Percentiles rank a stretch among this genome's conserved stretches.
Evolutionary conservation across 2,329 filamentous ascomycete genomes (phyloP).

Genomic region (Epichloe coenophiala): DNA sequence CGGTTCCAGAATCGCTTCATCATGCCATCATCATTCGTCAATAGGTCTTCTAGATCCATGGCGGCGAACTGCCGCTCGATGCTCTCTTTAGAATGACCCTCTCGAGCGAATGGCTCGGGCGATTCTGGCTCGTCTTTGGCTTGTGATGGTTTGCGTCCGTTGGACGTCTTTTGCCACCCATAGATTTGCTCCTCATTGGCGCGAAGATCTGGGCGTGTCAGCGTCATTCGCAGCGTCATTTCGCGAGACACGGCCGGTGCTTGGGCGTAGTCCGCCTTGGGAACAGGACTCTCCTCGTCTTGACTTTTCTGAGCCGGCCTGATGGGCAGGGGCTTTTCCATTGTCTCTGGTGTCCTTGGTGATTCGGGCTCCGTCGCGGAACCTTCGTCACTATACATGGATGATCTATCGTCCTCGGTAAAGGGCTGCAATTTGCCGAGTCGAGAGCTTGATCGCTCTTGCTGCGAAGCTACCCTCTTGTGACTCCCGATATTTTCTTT

Average conservation of each 20-base stretch:
- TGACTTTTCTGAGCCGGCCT: conserved; percentile 14
- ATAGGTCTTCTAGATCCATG: conserved; percentile 34
- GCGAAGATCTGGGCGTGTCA: conserved; percentile 78
- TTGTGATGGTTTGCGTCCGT: conserved; percentile 33
- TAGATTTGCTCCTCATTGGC: conserved; percentile 61
- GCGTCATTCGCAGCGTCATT: conserved; percentile 93
- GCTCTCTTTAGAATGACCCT: conserved; percentile 33
- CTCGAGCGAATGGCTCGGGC: conserved; percentile 17
- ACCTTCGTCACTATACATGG: conserved; percentile 39
- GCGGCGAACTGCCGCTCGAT: conserved; percentile 40
- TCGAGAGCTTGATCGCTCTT: conserved; percentile 18
- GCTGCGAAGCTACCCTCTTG: conserved; percentile 12
- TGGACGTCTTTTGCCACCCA: conserved; percentile 41
- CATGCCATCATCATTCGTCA: conserved; percentile 32
- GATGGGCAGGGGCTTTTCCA: conserved; percentile 24
- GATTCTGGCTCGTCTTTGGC: conserved; percentile 20
- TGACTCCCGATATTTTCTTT: conserved; percentile 14
- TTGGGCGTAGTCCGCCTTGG: conserved; percentile 32
- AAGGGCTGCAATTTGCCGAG: conserved; percentile 44
- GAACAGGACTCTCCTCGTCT: conserved; percentile 12
- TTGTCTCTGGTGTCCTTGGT: conserved; percentile 39
- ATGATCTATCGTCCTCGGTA: conserved; percentile 43
- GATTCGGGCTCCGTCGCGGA: conserved; percentile 47
- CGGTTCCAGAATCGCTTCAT: conserved; percentile 54
- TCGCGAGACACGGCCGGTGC: conserved; percentile 52